Percentiles rank a stretch among this genome's conserved stretches.
Conservation (phyloP, 2,329 filamentous ascomycete genomes). For the Aspergillus proliferans region DNA sequence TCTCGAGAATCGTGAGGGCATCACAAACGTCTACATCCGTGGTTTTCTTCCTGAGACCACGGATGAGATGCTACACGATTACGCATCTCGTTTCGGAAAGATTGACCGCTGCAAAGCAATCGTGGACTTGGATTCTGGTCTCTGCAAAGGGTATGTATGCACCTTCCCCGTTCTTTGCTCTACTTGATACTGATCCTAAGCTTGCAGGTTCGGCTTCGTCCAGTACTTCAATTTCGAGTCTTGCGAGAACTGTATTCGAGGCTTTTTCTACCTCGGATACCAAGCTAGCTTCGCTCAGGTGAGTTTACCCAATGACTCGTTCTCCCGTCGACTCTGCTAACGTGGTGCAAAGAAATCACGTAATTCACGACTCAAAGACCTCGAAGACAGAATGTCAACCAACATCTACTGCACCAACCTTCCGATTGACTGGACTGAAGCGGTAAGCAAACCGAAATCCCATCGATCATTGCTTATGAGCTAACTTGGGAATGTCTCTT, state of each 20-base stretch:
- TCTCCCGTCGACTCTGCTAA: slow-evolving; percentile 12
- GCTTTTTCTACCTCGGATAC: slow-evolving; percentile 89
- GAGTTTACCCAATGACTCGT: slow-evolving; percentile 8
- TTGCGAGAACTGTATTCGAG: slow-evolving; percentile 92
- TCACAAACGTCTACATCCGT: slow-evolving; percentile 97
- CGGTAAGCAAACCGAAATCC: slow-evolving; percentile 51
- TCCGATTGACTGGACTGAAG: slow-evolving; percentile 84
- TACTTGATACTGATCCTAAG: slow-evolving; percentile 17
- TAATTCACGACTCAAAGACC: slow-evolving; percentile 94
- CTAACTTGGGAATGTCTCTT: slow-evolving; percentile 48
- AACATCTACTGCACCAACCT: slow-evolving; percentile 98
- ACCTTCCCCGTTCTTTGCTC: slow-evolving; percentile 3
- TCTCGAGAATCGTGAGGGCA: slow-evolving; percentile 87
- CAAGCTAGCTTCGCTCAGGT: slow-evolving; percentile 96
- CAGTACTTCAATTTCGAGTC: slow-evolving; percentile 84
- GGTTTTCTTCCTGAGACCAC: slow-evolving; percentile 93
- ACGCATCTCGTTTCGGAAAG: slow-evolving; percentile 80
- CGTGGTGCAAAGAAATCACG: slow-evolving; percentile 72
- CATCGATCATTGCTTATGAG: background rate
- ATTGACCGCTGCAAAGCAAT: slow-evolving; percentile 98
- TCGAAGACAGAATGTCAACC: slow-evolving; percentile 81
- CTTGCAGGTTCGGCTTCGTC: slow-evolving; percentile 83
- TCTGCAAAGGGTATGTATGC: slow-evolving; percentile 80
- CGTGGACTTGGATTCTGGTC: slow-evolving; percentile 85
- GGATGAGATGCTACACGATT: slow-evolving; percentile 76